Conservation (phyloP, 2,329 filamentous ascomycete species). For the Graphium sp. region DNA sequence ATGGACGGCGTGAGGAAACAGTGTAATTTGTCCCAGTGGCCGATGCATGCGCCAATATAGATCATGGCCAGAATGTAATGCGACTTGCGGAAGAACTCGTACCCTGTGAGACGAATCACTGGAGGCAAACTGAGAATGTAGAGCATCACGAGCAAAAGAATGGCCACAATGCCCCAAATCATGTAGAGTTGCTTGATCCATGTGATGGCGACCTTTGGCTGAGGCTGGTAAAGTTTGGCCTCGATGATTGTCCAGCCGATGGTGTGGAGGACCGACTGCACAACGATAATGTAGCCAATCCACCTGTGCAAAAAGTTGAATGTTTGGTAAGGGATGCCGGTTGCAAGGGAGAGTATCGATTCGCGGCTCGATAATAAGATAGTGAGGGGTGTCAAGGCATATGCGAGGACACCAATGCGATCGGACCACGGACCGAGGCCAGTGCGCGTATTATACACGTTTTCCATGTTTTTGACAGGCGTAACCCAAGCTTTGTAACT, state of each 20-base stretch:
- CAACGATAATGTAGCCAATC: slow-evolving; percentile 56
- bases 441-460: slow-evolving; percentile 45
- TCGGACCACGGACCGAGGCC: slow-evolving; percentile 52
- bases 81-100: slow-evolving; percentile 61
- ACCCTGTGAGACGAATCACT: slow-evolving; percentile 50
- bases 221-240: slow-evolving; percentile 50
- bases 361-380: slow-evolving; percentile 52
- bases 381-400: slow-evolving; percentile 56
- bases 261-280: slow-evolving; percentile 52
- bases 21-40: slow-evolving; percentile 51
- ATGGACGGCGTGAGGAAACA: slow-evolving; percentile 55
- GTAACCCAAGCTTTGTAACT: slow-evolving; percentile 53
- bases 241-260: slow-evolving; percentile 56
- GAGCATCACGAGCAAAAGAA: slow-evolving; percentile 44
- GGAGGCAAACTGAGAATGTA: slow-evolving; percentile 37
- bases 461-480: slow-evolving; percentile 39
- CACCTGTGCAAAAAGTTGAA: slow-evolving; percentile 69
- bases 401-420: slow-evolving; percentile 53
- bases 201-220: slow-evolving; percentile 36
- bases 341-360: slow-evolving; percentile 51
- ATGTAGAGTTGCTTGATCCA: slow-evolving; percentile 53
- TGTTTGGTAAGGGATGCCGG: slow-evolving; percentile 57
- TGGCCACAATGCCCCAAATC: slow-evolving; percentile 56
- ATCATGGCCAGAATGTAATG: slow-evolving; percentile 60
- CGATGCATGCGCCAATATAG: slow-evolving; percentile 62